These are phyloP conservation scores for Lactarius vividus DNA, from an alignment of 768 basidiomycete species.

Conservation along the genomic window DNA sequence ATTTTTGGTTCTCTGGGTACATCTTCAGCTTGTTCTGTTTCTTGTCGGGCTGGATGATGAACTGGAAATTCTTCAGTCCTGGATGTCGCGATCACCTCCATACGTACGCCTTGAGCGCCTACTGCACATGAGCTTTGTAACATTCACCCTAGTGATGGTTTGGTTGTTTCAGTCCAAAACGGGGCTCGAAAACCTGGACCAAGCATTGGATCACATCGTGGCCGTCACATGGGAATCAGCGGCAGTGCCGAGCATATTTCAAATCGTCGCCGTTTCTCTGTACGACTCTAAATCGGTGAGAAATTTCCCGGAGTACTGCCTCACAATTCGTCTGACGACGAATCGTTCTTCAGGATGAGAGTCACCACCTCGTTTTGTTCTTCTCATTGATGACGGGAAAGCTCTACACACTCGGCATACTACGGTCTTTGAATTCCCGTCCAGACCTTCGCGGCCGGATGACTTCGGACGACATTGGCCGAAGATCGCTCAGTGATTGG, in stretches of 20 bases:
- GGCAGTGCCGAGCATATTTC: slow-evolving; percentile 36
- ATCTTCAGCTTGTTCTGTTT: slow-evolving; percentile 8
- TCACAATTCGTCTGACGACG: neutral
- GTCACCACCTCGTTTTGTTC: slow-evolving; percentile 40
- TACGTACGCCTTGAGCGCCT: slow-evolving; percentile 34
- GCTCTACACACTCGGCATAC: slow-evolving; percentile 37
- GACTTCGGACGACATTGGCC: slow-evolving; percentile 41
- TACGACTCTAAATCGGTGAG: slow-evolving; percentile 38
- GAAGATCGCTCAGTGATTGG: slow-evolving; percentile 42
- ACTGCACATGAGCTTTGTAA: neutral
- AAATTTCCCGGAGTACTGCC: neutral
- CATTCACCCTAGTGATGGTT: slow-evolving; percentile 36
- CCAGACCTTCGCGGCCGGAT: slow-evolving; percentile 34
- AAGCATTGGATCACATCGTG: slow-evolving; percentile 41
- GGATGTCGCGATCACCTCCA: slow-evolving; percentile 40
- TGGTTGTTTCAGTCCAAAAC: slow-evolving; percentile 42
- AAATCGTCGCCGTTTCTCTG: slow-evolving; percentile 35
- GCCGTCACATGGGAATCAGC: slow-evolving; percentile 42
- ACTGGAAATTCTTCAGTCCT: slow-evolving; percentile 35
- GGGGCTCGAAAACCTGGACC: slow-evolving; percentile 38
- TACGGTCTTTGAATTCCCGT: slow-evolving; percentile 35
- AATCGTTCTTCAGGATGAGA: slow-evolving; percentile 7
- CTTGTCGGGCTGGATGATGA: neutral
- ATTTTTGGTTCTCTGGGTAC: slow-evolving; percentile 44
- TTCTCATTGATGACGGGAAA: slow-evolving; percentile 52